Conservation (phyloP, 768 basidiomycete genomes). For the Pisolithus albus region DNA sequence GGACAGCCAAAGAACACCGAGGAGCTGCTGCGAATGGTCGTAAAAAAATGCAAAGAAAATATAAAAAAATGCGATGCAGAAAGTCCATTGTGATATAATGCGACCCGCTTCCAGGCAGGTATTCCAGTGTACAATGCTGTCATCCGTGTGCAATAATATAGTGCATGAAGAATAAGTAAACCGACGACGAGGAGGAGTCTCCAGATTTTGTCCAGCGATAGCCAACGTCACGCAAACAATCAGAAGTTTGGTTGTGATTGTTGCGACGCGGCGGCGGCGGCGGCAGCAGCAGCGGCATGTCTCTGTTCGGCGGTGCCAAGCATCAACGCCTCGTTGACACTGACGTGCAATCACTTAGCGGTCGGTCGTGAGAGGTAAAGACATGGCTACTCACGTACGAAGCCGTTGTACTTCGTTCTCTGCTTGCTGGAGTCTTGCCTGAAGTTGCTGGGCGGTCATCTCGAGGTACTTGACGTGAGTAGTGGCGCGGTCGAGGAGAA, state of each 20-base stretch:
- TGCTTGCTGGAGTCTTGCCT: slow-evolving; percentile 68
- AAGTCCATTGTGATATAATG: slow-evolving; percentile 44
- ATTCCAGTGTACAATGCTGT: slow-evolving; percentile 33
- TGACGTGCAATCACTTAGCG: slow-evolving; percentile 12
- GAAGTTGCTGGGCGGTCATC: slow-evolving; percentile 67
- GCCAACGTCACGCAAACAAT: slow-evolving; percentile 26
- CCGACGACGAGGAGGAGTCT: slow-evolving; percentile 25
- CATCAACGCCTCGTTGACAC: slow-evolving; percentile 86
- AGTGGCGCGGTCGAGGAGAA: slow-evolving; percentile 82
- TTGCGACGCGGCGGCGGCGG: slow-evolving; percentile 46
- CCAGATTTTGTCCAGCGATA: slow-evolving; percentile 9
- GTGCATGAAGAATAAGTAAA: slow-evolving; percentile 33
- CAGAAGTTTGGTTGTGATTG: slow-evolving; percentile 37
- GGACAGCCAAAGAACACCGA: slow-evolving; percentile 17
- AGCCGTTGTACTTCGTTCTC: slow-evolving; percentile 78
- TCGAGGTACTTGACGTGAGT: slow-evolving; percentile 85
- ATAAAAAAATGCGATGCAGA: slow-evolving; percentile 33
- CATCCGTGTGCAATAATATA: slow-evolving; percentile 31
- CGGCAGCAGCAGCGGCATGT: slow-evolving; percentile 53
- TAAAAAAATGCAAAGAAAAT: slow-evolving; percentile 31
- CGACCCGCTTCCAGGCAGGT: slow-evolving; percentile 56
- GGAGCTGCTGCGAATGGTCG: slow-evolving; percentile 19
- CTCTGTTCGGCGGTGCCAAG: slow-evolving; percentile 73
- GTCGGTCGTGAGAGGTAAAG: neutral
- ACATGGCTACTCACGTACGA: slow-evolving; percentile 39